phyloP scores from a whole-genome alignment of 768 basidiomycete genomes.

The Phylloporus scabripes region DNA sequence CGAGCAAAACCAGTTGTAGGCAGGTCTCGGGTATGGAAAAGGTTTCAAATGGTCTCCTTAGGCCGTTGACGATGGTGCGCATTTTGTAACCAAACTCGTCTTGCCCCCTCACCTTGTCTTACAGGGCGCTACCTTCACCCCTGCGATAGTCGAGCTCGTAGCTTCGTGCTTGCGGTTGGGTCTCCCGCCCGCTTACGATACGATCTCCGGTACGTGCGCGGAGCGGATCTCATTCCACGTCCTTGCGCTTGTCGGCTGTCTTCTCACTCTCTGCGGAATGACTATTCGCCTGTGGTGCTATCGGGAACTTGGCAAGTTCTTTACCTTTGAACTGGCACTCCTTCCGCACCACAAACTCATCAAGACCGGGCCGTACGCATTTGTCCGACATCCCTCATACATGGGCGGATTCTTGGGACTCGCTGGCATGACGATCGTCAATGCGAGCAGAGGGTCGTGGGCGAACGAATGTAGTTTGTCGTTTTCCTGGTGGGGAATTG shows the following conservation, averaged over 20 bases:
- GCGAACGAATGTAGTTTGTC: constrained; percentile 7
- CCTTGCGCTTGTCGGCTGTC: background rate
- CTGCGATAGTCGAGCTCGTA: background rate
- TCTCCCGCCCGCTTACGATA: background rate
- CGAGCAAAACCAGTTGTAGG: background rate
- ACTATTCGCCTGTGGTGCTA: constrained; percentile 33
- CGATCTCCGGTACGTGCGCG: constrained; percentile 1
- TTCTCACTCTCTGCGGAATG: constrained; percentile 23
- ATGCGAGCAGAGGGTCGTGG: constrained; percentile 12
- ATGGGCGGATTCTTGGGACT: constrained; percentile 3
- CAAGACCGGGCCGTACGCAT: constrained; percentile 11
- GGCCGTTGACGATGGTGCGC: background rate
- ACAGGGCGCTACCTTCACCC: constrained; percentile 2
- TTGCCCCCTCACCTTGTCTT: background rate
- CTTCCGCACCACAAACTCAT: constrained; percentile 7
- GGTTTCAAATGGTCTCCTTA: background rate
- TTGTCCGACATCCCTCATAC: constrained; percentile 14
- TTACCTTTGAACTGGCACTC: constrained; percentile 37
- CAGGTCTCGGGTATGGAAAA: background rate
- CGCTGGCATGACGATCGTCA: constrained; percentile 5
- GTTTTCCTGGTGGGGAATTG: constrained; percentile 6
- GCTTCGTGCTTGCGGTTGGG: background rate
- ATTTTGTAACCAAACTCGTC: background rate
- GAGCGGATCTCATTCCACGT: constrained; percentile 4
- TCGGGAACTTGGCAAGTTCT: constrained; percentile 32